Percentiles rank a stretch among this genome's conserved stretches.
These are phyloP conservation scores for Alternaria infectoria DNA, from an alignment of 2,329 filamentous ascomycete genomes.

Conservation along the genomic window DNA sequence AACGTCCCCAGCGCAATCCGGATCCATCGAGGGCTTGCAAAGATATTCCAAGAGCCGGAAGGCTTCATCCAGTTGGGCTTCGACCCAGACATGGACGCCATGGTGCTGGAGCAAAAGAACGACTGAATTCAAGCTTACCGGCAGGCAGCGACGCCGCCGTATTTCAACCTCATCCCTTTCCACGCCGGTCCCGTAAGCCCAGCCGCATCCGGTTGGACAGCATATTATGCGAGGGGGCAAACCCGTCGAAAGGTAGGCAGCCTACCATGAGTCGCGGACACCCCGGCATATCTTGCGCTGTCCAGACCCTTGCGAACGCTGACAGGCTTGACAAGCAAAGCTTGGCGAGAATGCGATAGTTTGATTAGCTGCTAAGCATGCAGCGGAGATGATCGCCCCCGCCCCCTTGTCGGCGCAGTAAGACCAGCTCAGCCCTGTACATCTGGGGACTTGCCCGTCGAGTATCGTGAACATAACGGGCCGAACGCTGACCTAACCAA, in stretches of 20 bases:
- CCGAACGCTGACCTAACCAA: neutral
- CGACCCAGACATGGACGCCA: neutral
- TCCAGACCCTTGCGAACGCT: neutral
- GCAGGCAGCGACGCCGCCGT: neutral
- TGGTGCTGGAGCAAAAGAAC: neutral
- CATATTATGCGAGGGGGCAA: neutral
- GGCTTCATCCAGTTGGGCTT: constrained; percentile 1
- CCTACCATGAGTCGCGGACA: neutral
- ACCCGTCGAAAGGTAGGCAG: neutral
- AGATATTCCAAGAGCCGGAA: neutral
- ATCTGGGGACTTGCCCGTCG: neutral
- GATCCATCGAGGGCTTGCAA: neutral
- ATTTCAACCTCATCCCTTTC: constrained; percentile 1
- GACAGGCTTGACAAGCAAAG: neutral
- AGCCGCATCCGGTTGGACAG: neutral
- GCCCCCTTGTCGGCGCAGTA: neutral
- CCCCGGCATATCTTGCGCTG: neutral
- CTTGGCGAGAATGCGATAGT: neutral
- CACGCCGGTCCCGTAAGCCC: neutral
- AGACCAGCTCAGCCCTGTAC: neutral
- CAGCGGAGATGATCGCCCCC: neutral
- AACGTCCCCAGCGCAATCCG: neutral
- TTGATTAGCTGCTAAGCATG: neutral
- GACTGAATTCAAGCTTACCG: neutral
- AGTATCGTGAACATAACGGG: neutral